Conservation (phyloP, 148 eudicot genomes). For the Spergularia bocconei region DNA sequence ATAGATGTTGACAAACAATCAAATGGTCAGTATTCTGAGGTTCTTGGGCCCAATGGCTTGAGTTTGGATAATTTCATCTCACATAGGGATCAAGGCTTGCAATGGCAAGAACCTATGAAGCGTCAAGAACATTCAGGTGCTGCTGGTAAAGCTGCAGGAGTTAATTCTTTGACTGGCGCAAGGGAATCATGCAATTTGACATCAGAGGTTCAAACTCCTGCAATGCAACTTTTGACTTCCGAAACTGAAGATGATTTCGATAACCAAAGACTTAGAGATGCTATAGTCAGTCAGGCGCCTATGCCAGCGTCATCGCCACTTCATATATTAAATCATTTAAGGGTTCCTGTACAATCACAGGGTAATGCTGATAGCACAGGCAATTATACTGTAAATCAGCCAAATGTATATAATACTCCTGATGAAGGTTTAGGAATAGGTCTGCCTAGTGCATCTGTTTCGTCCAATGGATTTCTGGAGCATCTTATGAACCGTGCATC, state of each 20-base stretch:
- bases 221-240: conserved; percentile 32
- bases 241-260: conserved; percentile 56
- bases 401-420: conserved; percentile 36
- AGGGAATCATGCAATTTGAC: conserved; percentile 30
- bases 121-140: conserved; percentile 34
- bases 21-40: conserved; percentile 31
- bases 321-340: conserved; percentile 36
- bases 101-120: conserved; percentile 31
- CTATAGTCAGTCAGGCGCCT: conserved; percentile 43
- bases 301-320: conserved; percentile 38
- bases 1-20: conserved; percentile 31
- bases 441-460: conserved; percentile 34
- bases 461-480: conserved; percentile 42
- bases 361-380: conserved; percentile 31
- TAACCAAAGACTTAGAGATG: conserved; percentile 57
- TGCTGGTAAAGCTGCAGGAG: conserved; percentile 29
- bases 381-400: conserved; percentile 29
- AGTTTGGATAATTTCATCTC: conserved; percentile 31
- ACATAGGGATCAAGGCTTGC: conserved; percentile 26
- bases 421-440: conserved; percentile 26
- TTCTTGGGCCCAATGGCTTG: conserved; percentile 27
- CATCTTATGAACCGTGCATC: conserved; percentile 29
- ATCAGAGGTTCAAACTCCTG: conserved; percentile 31
- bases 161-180: conserved; percentile 22
- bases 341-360: conserved; percentile 33